A percentile compares a stretch with the other conserved stretches of the same genome.
Evolutionary conservation across 805 yeast species (phyloP).

Genomic region (Ascoidea asiatica): DNA sequence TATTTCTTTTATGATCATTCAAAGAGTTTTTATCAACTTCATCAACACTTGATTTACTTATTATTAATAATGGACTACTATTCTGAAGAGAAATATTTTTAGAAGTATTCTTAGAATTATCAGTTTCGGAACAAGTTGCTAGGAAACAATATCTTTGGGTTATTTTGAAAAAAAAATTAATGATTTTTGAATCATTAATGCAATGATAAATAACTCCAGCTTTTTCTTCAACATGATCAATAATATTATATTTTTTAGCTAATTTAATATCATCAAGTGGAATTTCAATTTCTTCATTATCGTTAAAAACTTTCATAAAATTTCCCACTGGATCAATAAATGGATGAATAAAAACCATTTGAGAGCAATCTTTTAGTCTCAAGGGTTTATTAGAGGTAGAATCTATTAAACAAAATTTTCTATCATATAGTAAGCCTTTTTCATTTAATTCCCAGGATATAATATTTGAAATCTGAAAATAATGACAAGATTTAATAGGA

Average conservation of each 20-base stretch:
- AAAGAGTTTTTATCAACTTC: conserved; percentile 10
- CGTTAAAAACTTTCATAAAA: conserved; percentile 9
- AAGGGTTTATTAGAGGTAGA: conserved; percentile 16
- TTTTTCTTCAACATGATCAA: neutral
- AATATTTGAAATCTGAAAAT: conserved; percentile 15
- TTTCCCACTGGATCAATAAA: conserved; percentile 10
- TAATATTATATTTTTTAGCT: neutral
- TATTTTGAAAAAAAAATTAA: conserved; percentile 17
- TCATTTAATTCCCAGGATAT: conserved; percentile 17
- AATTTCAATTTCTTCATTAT: conserved; percentile 2
- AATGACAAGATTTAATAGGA: conserved; percentile 32
- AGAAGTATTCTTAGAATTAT: conserved; percentile 4
- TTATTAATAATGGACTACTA: conserved; percentile 25
- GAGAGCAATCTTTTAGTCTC: conserved; percentile 19
- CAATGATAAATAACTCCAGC: conserved; percentile 3
- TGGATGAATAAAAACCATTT: conserved; percentile 24
- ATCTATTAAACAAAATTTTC: conserved; percentile 24
- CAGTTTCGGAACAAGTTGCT: too few relatives aligned
- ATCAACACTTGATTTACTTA: conserved; percentile 19
- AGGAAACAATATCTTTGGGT: conserved; percentile 23
- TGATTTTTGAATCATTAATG: conserved; percentile 12
- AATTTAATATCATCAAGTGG: neutral
- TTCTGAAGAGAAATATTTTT: conserved; percentile 15
- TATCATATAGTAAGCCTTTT: conserved; percentile 25
- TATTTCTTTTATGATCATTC: too few relatives aligned